phyloP scores from a whole-genome alignment of 192 early-diverging fungal genomes.

The Podila verticillata region DNA sequence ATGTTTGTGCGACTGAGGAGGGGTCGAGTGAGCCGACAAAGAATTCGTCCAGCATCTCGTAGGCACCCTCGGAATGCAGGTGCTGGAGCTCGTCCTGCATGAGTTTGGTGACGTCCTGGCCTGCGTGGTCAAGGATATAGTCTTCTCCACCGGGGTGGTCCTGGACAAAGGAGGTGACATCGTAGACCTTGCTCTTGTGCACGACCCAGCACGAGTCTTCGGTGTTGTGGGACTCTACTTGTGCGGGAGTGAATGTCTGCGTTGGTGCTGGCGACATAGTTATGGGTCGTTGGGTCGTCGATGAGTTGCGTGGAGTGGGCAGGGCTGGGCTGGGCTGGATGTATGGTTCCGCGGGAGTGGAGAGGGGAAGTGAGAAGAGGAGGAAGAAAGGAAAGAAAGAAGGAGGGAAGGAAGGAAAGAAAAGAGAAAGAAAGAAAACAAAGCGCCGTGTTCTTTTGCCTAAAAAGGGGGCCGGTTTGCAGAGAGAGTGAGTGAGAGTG shows the following conservation, averaged over 20 bases:
- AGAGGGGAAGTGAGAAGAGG: neutral
- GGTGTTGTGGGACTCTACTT: constrained; percentile 81
- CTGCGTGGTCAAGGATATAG: constrained; percentile 86
- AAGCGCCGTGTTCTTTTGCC: neutral
- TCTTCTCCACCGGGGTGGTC: constrained; percentile 97
- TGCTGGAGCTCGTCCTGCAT: constrained; percentile 84
- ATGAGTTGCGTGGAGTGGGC: neutral
- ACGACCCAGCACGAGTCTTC: constrained; percentile 84
- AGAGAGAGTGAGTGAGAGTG: neutral
- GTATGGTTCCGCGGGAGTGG: neutral
- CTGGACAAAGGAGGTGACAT: constrained; percentile 85
- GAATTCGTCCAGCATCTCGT: constrained; percentile 87
- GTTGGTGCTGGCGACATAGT: constrained; percentile 8
- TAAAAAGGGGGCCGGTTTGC: neutral
- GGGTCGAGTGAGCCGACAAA: constrained; percentile 67
- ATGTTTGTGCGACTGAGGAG: neutral
- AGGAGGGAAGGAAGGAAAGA: neutral
- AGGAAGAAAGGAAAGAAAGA: neutral
- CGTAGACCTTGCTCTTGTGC: constrained; percentile 84
- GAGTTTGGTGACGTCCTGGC: constrained; percentile 79
- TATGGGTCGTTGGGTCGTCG: too few relatives aligned
- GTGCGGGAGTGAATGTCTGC: constrained; percentile 56
- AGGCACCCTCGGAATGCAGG: constrained; percentile 84
- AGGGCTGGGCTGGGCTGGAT: neutral
- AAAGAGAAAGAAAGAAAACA: neutral